A percentile compares a stretch with the other conserved stretches of the same genome.
Evolutionary conservation across 2,329 filamentous ascomycete genomes (phyloP).

Genomic region (Hirsutella rhossiliensis): DNA sequence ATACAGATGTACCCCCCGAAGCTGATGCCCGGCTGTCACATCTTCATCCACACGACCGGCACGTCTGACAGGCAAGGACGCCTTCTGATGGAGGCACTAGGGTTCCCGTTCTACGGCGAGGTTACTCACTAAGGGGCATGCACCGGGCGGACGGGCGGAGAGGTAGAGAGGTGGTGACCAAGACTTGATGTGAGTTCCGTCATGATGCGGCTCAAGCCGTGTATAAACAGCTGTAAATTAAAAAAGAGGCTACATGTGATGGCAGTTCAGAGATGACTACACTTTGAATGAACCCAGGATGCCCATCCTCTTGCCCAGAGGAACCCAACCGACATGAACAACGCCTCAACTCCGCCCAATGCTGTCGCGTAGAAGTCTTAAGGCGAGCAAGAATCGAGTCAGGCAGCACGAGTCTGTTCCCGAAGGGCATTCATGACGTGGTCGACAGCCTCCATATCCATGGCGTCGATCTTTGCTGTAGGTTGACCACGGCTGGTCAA

Average conservation of each 20-base stretch:
- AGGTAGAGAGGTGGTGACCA: too few relatives aligned
- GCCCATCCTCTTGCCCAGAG: too few relatives aligned
- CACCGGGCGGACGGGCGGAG: too few relatives aligned
- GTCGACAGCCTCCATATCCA: constrained; percentile 81
- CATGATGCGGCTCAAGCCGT: too few relatives aligned
- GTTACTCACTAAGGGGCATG: constrained; percentile 26
- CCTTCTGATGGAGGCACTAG: constrained; percentile 43
- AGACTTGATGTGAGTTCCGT: too few relatives aligned
- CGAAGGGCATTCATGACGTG: constrained; percentile 56
- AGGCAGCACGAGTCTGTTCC: constrained; percentile 29
- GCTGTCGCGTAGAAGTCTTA: constrained; percentile 7
- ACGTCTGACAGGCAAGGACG: constrained; percentile 76
- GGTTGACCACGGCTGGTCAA: constrained; percentile 43
- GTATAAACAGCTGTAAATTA: too few relatives aligned
- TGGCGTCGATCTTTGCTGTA: constrained; percentile 58
- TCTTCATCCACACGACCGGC: constrained; percentile 75
- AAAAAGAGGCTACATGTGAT: too few relatives aligned
- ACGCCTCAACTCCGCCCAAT: constrained; percentile 24
- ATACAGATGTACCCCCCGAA: constrained; percentile 44
- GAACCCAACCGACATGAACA: constrained; percentile 3
- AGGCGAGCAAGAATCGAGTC: not conserved
- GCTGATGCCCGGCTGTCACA: constrained; percentile 77
- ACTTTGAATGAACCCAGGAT: too few relatives aligned
- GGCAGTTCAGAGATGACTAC: too few relatives aligned
- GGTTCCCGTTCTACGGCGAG: constrained; percentile 67